Evolutionary conservation across 345 rosid species (phyloP).

Genomic region (Eutrema japonicum): DNA sequence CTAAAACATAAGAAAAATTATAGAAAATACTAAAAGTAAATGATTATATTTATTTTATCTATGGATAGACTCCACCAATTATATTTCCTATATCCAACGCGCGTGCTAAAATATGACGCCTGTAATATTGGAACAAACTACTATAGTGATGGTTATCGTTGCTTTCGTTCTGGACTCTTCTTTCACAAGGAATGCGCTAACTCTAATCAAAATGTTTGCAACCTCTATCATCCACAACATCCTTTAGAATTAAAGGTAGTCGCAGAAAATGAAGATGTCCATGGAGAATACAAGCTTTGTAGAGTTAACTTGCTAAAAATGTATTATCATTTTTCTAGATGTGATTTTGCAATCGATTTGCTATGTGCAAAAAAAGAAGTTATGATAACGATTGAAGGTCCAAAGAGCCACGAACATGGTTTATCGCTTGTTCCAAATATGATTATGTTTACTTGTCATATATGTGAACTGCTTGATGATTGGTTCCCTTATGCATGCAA

Average conservation of each 20-base stretch:
- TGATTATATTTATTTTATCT: neutral
- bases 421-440: neutral
- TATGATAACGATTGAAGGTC: neutral
- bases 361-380: neutral
- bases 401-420: neutral
- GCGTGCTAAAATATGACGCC: neutral
- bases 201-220: neutral
- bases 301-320: neutral
- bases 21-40: too few species aligned
- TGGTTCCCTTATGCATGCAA: neutral
- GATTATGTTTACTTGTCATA: neutral
- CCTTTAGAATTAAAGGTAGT: neutral
- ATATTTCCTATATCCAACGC: neutral
- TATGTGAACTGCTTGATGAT: neutral
- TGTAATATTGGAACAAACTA: neutral
- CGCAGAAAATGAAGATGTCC: neutral
- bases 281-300: neutral
- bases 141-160: slow-evolving; percentile 4
- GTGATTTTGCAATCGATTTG: neutral
- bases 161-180: neutral
- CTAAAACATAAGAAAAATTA: neutral
- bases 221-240: neutral
- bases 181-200: neutral
- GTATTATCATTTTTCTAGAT: neutral
- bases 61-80: too few species aligned